phyloP scores from a whole-genome alignment of 148 eudicot species.

The Simmondsia chinensis region DNA sequence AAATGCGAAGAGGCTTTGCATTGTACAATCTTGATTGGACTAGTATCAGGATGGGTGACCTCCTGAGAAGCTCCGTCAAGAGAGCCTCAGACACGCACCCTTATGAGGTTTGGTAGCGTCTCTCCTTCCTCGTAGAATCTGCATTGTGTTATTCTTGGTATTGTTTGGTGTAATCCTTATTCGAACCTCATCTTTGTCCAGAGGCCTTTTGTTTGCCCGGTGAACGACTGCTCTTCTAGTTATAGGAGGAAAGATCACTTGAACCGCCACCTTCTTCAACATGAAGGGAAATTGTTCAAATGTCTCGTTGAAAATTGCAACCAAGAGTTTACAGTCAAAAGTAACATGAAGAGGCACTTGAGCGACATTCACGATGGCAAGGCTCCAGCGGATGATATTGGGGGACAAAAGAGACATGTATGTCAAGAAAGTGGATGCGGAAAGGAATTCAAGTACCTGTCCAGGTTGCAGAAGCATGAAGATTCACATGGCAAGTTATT shows the following conservation, averaged over 20 bases:
- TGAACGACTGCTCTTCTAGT: slow-evolving; percentile 63
- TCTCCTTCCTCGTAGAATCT: too few relatives aligned
- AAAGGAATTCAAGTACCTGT: slow-evolving; percentile 63
- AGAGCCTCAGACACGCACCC: too few relatives aligned
- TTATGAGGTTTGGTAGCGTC: too few relatives aligned
- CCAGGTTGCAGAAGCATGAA: slow-evolving; percentile 54
- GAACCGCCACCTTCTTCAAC: slow-evolving; percentile 64
- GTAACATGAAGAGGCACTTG: slow-evolving; percentile 65
- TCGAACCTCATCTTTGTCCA: slow-evolving; percentile 20
- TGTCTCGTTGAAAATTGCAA: slow-evolving; percentile 53
- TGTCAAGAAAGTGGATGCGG: slow-evolving; percentile 82
- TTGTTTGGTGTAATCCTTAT: slow-evolving; percentile 4
- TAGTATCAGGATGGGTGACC: too few relatives aligned
- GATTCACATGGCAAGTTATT: slow-evolving; percentile 57
- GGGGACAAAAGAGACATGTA: slow-evolving; percentile 24
- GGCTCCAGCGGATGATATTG: slow-evolving; percentile 6
- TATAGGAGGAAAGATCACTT: slow-evolving; percentile 90
- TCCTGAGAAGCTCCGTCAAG: too few relatives aligned
- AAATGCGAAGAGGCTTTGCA: too few relatives aligned
- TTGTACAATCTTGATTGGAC: too few relatives aligned
- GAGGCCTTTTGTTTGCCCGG: slow-evolving; percentile 72
- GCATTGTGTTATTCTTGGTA: too few relatives aligned
- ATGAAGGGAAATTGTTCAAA: slow-evolving; percentile 66
- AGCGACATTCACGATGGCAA: slow-evolving; percentile 50
- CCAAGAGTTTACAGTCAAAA: slow-evolving; percentile 36